Conservation (phyloP, 805 yeast genomes). For the Pichia kluyveri region DNA sequence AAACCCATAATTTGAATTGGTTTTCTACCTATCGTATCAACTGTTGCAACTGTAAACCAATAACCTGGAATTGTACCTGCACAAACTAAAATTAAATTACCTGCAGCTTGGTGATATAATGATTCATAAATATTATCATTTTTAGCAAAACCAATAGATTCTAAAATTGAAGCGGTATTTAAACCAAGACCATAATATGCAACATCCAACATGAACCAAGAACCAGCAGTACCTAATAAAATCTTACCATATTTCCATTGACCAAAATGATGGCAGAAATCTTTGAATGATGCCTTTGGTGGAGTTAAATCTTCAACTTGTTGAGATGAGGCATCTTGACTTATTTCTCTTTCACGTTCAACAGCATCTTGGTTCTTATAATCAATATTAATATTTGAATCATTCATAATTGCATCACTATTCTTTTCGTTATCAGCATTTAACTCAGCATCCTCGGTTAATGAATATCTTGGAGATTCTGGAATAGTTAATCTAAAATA, state of each 20-base stretch:
- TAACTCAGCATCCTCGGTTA: conserved; percentile 58
- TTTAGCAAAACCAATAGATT: conserved; percentile 78
- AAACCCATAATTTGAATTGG: conserved; percentile 76
- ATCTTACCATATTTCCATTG: conserved; percentile 86
- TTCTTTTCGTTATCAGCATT: conserved; percentile 32
- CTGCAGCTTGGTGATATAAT: conserved; percentile 74
- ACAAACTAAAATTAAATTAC: conserved; percentile 85
- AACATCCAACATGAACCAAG: conserved; percentile 87
- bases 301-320: conserved; percentile 14
- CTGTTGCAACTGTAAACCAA: conserved; percentile 75
- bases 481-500: conserved; percentile 92
- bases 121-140: conserved; percentile 59
- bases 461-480: conserved; percentile 86
- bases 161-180: conserved; percentile 71
- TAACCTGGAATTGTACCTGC: conserved; percentile 96
- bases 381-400: conserved; percentile 23
- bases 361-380: conserved; percentile 24
- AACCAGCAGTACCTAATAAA: conserved; percentile 80
- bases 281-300: conserved; percentile 26
- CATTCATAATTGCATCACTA: not conserved
- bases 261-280: conserved; percentile 62
- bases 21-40: conserved; percentile 80
- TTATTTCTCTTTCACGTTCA: conserved; percentile 31
- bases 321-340: not conserved
- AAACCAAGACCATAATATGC: conserved; percentile 86